Conservation (phyloP, 352 stramenopile genomes). For the Phytophthora sp. region DNA sequence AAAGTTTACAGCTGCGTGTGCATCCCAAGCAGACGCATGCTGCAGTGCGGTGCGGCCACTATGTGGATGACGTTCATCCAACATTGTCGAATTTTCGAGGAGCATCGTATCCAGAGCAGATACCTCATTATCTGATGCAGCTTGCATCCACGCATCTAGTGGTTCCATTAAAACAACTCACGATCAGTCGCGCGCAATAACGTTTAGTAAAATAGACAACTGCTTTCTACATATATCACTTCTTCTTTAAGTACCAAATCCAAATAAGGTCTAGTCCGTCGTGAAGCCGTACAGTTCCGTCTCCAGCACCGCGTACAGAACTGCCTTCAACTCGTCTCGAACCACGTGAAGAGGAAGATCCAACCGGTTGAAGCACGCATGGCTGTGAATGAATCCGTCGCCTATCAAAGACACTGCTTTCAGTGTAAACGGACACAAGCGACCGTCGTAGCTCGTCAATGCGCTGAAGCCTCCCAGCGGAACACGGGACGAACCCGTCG, state of each 20-base stretch:
- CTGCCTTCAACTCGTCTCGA: constrained; percentile 70
- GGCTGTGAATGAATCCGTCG: constrained; percentile 51
- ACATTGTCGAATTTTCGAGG: constrained; percentile 6
- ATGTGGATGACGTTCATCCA: constrained; percentile 24
- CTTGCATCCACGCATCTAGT: constrained; percentile 20
- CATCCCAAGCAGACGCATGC: constrained; percentile 23
- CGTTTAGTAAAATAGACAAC: constrained; percentile 13
- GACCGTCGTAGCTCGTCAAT: constrained; percentile 60
- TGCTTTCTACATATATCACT: too few species aligned
- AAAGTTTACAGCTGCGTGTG: constrained; percentile 12
- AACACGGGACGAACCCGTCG: constrained; percentile 61
- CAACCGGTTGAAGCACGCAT: constrained; percentile 85
- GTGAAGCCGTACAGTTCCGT: constrained; percentile 70
- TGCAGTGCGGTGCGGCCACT: constrained; percentile 25
- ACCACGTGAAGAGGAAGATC: constrained; percentile 94
- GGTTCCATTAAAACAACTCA: constrained; percentile 5
- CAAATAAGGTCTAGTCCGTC: constrained; percentile 35
- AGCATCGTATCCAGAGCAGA: neutral
- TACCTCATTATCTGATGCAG: constrained; percentile 14
- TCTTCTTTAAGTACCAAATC: too few species aligned
- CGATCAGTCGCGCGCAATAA: constrained; percentile 16
- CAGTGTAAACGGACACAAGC: constrained; percentile 55
- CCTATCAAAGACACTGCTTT: constrained; percentile 40
- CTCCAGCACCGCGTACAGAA: constrained; percentile 54
- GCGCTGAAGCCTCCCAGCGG: constrained; percentile 53